phyloP scores from a whole-genome alignment of 73 alveolate genomes.

The Paramecium tetraurelia region DNA sequence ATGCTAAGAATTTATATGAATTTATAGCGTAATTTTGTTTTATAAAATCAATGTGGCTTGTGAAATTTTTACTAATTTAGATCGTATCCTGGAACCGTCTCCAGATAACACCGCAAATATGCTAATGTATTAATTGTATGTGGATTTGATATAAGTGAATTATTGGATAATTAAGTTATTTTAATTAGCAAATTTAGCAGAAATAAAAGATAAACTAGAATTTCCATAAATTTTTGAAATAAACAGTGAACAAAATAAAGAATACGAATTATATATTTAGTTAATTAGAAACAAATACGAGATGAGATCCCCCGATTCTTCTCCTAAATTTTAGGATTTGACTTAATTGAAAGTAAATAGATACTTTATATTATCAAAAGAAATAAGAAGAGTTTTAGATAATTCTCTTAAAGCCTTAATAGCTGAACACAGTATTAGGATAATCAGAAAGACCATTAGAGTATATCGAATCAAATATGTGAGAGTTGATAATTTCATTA shows the following conservation, averaged over 20 bases:
- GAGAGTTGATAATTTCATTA: background rate
- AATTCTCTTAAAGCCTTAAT: background rate
- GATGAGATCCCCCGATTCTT: background rate
- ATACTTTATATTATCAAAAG: background rate
- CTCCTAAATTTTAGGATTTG: background rate
- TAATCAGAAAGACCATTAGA: slow-evolving; percentile 2
- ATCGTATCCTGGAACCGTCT: background rate
- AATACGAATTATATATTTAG: background rate
- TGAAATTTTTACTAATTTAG: background rate
- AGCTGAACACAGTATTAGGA: background rate
- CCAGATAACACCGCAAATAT: background rate
- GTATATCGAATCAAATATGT: background rate
- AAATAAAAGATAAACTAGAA: background rate
- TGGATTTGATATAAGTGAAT: background rate
- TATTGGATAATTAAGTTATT: background rate
- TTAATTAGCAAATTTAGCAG: background rate
- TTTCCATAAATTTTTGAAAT: background rate
- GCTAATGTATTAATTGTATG: background rate
- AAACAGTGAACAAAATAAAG: background rate
- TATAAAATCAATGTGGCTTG: background rate
- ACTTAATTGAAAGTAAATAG: background rate
- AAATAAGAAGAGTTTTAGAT: background rate
- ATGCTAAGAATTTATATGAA: background rate
- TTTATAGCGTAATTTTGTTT: background rate
- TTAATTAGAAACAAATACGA: background rate